phyloP scores from a whole-genome alignment of 352 stramenopile species.

The Plasmopara halstedii region DNA sequence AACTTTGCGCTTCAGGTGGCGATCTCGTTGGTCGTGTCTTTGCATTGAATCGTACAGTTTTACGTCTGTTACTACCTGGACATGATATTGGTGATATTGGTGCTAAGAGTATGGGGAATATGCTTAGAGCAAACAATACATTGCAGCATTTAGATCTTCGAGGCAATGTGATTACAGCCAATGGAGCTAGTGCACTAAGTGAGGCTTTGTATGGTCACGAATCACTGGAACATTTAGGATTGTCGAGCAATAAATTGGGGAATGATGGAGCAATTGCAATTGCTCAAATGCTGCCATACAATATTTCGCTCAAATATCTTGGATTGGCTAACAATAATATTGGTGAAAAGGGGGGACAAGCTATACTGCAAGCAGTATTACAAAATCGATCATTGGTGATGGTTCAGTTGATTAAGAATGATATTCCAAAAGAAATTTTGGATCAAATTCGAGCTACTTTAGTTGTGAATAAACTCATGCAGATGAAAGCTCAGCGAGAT shows the following conservation, averaged over 20 bases:
- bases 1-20: slow-evolving; percentile 28
- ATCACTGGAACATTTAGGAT: slow-evolving; percentile 31
- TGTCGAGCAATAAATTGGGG: slow-evolving; percentile 39
- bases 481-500: slow-evolving; percentile 31
- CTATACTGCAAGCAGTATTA: slow-evolving; percentile 35
- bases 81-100: slow-evolving; percentile 47
- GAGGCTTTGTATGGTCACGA: slow-evolving; percentile 43
- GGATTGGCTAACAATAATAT: slow-evolving; percentile 44
- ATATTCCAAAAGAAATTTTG: slow-evolving; percentile 28
- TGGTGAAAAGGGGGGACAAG: slow-evolving; percentile 28
- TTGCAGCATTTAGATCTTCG: slow-evolving; percentile 41
- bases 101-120: slow-evolving; percentile 38
- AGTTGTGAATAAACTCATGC: slow-evolving; percentile 45
- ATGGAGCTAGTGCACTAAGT: slow-evolving; percentile 19
- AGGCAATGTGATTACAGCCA: slow-evolving; percentile 40
- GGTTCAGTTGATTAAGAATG: slow-evolving; percentile 36
- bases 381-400: slow-evolving; percentile 38
- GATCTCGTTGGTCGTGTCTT: slow-evolving; percentile 45
- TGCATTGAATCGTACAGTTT: slow-evolving; percentile 39
- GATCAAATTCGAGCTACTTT: slow-evolving; percentile 32
- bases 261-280: slow-evolving; percentile 38
- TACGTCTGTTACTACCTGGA: slow-evolving; percentile 32
- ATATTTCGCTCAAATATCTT: slow-evolving; percentile 43
- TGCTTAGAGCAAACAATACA: slow-evolving; percentile 42
- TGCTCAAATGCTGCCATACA: slow-evolving; percentile 39